Percentiles rank a stretch among this genome's conserved stretches.
phyloP scores from a whole-genome alignment of 352 stramenopile genomes.

The Pythium rishiriense region DNA sequence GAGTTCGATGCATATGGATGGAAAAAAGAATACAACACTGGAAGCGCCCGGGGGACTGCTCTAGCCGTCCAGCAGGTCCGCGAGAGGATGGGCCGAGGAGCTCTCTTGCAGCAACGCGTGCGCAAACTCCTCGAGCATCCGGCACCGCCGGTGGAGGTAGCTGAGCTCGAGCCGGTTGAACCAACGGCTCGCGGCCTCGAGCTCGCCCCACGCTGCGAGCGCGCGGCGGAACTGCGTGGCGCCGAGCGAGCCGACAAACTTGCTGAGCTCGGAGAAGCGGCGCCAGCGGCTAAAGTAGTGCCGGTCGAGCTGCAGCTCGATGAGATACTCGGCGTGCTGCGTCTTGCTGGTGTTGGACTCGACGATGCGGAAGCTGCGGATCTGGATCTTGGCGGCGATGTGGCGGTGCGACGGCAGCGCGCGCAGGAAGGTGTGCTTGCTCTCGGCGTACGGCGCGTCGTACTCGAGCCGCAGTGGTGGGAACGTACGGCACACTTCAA shows the following conservation, averaged over 20 bases:
- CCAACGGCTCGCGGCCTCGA: constrained; percentile 67
- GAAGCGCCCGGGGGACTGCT: too few species aligned
- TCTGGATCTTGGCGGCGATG: constrained; percentile 77
- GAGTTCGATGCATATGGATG: background rate
- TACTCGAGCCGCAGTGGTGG: constrained; percentile 50
- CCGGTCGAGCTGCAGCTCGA: constrained; percentile 76
- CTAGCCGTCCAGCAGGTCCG: constrained; percentile 64
- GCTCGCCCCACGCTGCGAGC: constrained; percentile 52
- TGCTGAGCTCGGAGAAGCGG: constrained; percentile 71
- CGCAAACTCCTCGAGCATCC: constrained; percentile 73
- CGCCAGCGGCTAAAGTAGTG: constrained; percentile 75
- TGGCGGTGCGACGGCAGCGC: constrained; percentile 68
- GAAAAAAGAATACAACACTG: background rate
- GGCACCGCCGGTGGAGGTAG: constrained; percentile 82
- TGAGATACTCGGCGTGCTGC: constrained; percentile 79
- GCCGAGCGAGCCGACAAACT: constrained; percentile 59
- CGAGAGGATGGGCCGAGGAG: constrained; percentile 68
- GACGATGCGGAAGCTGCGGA: constrained; percentile 84
- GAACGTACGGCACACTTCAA: constrained; percentile 77
- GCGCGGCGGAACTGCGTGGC: constrained; percentile 56
- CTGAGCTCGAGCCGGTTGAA: constrained; percentile 83
- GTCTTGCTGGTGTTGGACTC: constrained; percentile 41
- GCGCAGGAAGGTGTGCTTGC: constrained; percentile 63
- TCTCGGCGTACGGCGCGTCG: constrained; percentile 64
- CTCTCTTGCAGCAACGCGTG: constrained; percentile 75